Base-by-base conservation (phyloP, 768 basidiomycete genomes). In the Tulasnella sp. region DNA sequence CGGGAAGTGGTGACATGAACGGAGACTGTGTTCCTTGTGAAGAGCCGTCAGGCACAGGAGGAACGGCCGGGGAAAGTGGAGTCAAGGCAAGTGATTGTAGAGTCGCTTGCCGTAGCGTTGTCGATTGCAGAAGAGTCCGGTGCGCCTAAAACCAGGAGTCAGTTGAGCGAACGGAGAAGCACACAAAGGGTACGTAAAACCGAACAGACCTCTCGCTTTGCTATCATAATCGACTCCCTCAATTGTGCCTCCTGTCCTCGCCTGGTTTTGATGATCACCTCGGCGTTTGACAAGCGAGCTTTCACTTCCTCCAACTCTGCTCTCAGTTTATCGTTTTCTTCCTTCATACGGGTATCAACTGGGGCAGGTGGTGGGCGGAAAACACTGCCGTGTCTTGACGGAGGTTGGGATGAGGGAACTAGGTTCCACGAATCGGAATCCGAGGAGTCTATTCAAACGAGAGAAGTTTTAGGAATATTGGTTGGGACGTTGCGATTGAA, bases 181-280 rank as follows among this genome's bases (percentile, higher is more conserved):
- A 29, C 26, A n/a, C 46, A 55, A 11, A 7, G 16, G 1, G 40
- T 10, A 0, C 18, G 57, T 15, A n/a, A 51, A 51, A 51, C 32
- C 57, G 18, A 13, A 37, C 74, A 40, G 7, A 88, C 94, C 90
- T 87, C 91, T 86, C 84, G 90, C 83, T 84, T 91, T 0, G 88
- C 89, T 86, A 89, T 88, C 84, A 86, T 90, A 86, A 95, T 93
- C 80, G 92, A 93, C 80, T 94, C 93, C 32, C 92, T 90, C 78
- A 95, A 84, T 71, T 93, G 89, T 75, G 89, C 86, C 82, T 94
- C 93, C 82, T 94, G 93, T 78, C 93, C 93, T 82, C 90, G 90
- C 78, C 92, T 89, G 79, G 90, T 81, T 80, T 91, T 91, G 57
- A 94, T 83, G 70, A 89, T 84, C 29, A 87, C 88, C 79, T 94